Evolutionary conservation across 2,329 filamentous ascomycete genomes (phyloP).

Genomic region (Pseudocercospora eumusae): DNA sequence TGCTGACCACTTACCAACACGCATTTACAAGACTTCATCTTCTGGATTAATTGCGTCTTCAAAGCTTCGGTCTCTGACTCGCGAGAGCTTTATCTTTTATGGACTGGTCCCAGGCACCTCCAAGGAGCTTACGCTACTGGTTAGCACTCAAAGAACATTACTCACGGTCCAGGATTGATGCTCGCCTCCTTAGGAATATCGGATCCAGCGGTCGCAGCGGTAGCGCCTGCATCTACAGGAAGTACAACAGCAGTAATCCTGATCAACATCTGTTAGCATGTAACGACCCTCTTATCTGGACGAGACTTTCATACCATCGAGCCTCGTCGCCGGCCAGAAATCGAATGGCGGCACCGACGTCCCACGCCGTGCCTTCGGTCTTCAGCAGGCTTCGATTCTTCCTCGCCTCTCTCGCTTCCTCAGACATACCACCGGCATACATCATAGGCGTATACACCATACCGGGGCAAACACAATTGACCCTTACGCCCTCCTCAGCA

Average conservation of each 20-base stretch:
- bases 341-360: conserved; percentile 53
- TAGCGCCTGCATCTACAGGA: conserved; percentile 53
- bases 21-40: neutral
- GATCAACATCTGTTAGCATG: neutral
- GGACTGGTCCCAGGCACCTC: conserved; percentile 8
- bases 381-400: conserved; percentile 54
- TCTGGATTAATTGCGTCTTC: neutral
- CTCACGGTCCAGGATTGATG: conserved; percentile 19
- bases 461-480: conserved; percentile 58
- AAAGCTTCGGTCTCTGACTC: neutral
- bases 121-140: conserved; percentile 3
- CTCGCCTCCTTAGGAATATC: conserved; percentile 40
- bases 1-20: neutral
- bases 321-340: conserved; percentile 57
- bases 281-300: no score
- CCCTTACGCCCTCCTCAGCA: conserved; percentile 52
- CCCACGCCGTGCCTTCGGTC: conserved; percentile 58
- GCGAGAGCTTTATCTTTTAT: neutral
- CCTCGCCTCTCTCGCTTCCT: conserved; percentile 52
- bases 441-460: conserved; percentile 61
- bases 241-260: conserved; percentile 47
- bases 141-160: neutral
- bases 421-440: conserved; percentile 53
- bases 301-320: conserved; percentile 44
- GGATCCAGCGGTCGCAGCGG: conserved; percentile 44